phyloP scores from a whole-genome alignment of 1,284 basidiomycete genomes.

The Marasmius fiardii region DNA sequence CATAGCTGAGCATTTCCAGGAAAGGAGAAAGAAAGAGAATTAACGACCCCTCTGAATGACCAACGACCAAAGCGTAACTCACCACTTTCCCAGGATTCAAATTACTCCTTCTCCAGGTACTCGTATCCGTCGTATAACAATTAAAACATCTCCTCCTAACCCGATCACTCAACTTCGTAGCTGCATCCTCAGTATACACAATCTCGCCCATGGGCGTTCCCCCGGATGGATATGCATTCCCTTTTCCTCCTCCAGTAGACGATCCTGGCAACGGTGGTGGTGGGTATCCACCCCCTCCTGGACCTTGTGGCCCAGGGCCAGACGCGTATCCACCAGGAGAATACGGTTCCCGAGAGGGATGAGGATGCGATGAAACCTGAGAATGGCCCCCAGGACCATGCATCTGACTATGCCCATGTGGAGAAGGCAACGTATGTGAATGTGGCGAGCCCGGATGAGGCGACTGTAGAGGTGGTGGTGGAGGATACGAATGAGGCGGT shows the following conservation, averaged over 20 bases:
- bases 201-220: constrained; percentile 15
- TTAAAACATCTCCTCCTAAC: constrained; percentile 59
- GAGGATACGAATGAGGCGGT: neutral
- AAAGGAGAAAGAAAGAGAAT: too few relatives aligned
- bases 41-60: too few relatives aligned
- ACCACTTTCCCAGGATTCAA: constrained; percentile 80
- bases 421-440: constrained; percentile 1
- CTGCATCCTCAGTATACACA: constrained; percentile 56
- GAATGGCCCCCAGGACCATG: neutral
- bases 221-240: neutral
- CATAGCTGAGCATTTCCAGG: neutral
- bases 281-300: too few relatives aligned
- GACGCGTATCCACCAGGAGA: neutral
- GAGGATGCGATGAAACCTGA: neutral
- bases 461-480: neutral
- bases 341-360: neutral
- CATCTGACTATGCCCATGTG: constrained; percentile 2
- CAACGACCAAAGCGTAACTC: too few relatives aligned
- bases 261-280: neutral
- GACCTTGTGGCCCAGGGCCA: neutral
- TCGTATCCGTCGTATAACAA: constrained; percentile 68
- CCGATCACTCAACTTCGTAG: constrained; percentile 56
- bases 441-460: neutral
- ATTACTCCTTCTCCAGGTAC: constrained; percentile 75
- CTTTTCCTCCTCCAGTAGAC: neutral